These are phyloP conservation scores for Phytophthora tentaculata DNA, from an alignment of 352 stramenopile species.

Conservation along the genomic window DNA sequence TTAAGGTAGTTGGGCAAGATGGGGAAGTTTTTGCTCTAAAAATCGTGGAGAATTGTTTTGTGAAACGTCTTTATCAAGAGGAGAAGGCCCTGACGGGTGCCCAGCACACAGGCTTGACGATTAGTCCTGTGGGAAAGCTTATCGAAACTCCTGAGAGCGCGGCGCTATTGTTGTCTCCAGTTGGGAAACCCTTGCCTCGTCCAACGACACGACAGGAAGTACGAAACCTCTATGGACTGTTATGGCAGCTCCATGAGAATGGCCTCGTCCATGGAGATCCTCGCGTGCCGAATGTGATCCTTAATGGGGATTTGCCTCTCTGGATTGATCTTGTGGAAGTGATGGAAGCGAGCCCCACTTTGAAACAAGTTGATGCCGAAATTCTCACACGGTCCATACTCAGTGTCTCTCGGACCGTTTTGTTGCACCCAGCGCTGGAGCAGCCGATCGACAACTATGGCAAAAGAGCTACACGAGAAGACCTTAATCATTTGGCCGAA, in stretches of 20 bases:
- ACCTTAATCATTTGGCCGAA: constrained; percentile 1
- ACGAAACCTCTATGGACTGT: constrained; percentile 14
- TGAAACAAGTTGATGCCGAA: constrained; percentile 34
- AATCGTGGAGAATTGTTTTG: constrained; percentile 2
- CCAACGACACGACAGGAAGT: constrained; percentile 37
- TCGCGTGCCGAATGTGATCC: constrained; percentile 44
- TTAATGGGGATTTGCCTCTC: constrained; percentile 27
- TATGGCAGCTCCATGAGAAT: constrained; percentile 34
- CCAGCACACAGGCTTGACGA: constrained; percentile 36
- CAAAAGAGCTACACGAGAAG: constrained; percentile 2
- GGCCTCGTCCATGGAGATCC: constrained; percentile 40
- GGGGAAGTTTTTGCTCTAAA: constrained; percentile 2
- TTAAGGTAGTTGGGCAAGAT: constrained; percentile 3
- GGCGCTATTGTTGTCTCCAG: constrained; percentile 39
- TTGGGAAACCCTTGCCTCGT: constrained; percentile 37
- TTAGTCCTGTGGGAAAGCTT: constrained; percentile 22
- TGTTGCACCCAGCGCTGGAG: constrained; percentile 7
- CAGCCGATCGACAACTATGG: constrained; percentile 2
- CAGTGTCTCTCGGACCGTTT: constrained; percentile 8
- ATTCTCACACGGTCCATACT: constrained; percentile 40
- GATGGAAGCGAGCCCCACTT: constrained; percentile 27
- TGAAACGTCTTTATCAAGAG: constrained; percentile 25
- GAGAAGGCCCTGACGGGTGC: constrained; percentile 19
- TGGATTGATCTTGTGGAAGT: constrained; percentile 45
- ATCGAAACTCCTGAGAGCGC: constrained; percentile 29